phyloP scores from a whole-genome alignment of 2,329 filamentous ascomycete species.

The Gremmenia infestans region DNA sequence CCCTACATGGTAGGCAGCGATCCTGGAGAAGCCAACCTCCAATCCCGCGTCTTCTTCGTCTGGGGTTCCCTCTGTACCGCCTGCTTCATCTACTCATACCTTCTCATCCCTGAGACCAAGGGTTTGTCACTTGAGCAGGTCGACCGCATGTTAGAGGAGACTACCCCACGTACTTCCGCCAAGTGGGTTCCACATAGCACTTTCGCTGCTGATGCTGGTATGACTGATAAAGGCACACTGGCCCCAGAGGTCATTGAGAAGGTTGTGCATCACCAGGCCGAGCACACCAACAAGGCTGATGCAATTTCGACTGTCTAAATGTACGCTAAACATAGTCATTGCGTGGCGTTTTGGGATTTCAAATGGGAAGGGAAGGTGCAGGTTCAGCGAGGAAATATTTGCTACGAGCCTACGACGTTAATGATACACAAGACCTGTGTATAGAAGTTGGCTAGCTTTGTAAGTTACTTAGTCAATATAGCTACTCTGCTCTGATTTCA shows the following conservation, averaged over 20 bases:
- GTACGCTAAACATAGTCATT: background rate
- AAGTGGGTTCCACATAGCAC: constrained; percentile 29
- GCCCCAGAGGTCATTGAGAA: background rate
- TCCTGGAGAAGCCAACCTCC: constrained; percentile 39
- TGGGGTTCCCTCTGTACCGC: constrained; percentile 56
- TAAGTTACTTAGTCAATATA: too few species aligned
- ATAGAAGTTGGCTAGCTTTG: too few species aligned
- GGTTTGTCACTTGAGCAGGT: constrained; percentile 69
- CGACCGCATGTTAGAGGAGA: constrained; percentile 55
- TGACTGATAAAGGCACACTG: constrained; percentile 6
- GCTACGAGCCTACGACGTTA: too few species aligned
- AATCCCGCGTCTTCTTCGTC: constrained; percentile 43
- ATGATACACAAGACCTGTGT: too few species aligned
- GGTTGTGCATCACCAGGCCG: background rate
- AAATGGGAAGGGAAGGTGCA: background rate
- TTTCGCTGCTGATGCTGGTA: constrained; percentile 22
- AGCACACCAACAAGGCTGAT: background rate
- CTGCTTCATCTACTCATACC: constrained; percentile 51
- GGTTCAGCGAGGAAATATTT: too few species aligned
- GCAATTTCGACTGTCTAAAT: constrained; percentile 1
- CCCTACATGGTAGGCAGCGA: constrained; percentile 63
- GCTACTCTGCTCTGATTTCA: too few species aligned
- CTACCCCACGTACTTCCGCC: constrained; percentile 35
- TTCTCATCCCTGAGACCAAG: constrained; percentile 68
- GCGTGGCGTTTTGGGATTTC: background rate